Base-by-base conservation (phyloP, 2,329 filamentous ascomycete genomes). In the Plenodomus biglobosus region DNA sequence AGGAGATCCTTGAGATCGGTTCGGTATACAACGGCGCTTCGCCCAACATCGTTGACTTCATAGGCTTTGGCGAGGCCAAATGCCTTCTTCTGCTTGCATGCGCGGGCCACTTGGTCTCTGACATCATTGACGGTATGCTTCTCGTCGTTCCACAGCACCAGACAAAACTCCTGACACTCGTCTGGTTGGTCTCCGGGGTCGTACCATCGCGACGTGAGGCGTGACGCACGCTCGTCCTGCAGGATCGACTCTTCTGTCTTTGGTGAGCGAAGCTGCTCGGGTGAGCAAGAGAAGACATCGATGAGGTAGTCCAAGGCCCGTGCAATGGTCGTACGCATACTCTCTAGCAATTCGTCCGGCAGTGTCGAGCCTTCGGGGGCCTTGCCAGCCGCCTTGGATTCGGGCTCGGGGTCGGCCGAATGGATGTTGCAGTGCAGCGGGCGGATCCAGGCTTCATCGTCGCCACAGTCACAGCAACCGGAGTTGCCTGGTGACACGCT, bases 101-200 rank as follows among this genome's bases (percentile, higher is more conserved):
- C 94, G 56, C 92, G 83, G 2, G 90, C 88, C 18, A 99, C 90
- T 69, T 97, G 92, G 48, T 95, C 85, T 58, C 86, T 81, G 5
- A 99, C 92, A 69, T 99, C 94, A 39, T 85, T 83, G 37, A 97
- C 86, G 0, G 94, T 99, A 69, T 99, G 94, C 72, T 99, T 99
- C 75, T 99, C 94, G 57, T 99, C 94, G 62, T 99, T 99, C 94
- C 94, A 99, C 4, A 99, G 77, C 15, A 96, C 78, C 38, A 99
- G 76, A 4, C 89, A 87, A 70, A 87, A 99, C 61, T 96, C 90
- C 11, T 83, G 83, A 19, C 86, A 80, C 2, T 83, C 78, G 46
- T 86, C 82, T 6, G 74, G 68, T 32, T 83, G 76, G 60, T 88
- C 84, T 1, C 82, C 83, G 1, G 66, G 67, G 8, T 71, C 71